Evolutionary conservation across 306 rosid species (phyloP).

Genomic region (Cucurbita moschata): DNA sequence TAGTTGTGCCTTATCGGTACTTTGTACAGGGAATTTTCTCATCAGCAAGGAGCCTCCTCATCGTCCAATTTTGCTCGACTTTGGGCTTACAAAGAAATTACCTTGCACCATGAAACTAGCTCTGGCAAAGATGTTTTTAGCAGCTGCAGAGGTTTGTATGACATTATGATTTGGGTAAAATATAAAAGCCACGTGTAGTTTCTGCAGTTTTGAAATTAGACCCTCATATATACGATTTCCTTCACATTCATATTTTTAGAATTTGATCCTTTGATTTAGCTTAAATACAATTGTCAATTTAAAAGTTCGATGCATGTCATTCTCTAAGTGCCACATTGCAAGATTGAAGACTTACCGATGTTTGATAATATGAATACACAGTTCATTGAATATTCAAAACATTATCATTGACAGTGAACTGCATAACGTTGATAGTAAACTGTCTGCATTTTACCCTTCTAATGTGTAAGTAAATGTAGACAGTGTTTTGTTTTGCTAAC

Average conservation of each 20-base stretch:
- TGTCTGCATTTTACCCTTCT: neutral
- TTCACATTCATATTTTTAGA: neutral
- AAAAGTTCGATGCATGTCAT: neutral
- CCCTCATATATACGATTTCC: neutral
- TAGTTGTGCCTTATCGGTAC: constrained; percentile 9
- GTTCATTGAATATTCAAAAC: neutral
- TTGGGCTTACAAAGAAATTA: constrained; percentile 85
- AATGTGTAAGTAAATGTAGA: neutral
- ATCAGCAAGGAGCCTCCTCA: constrained; percentile 96
- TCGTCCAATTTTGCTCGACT: constrained; percentile 82
- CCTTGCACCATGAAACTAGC: constrained; percentile 67
- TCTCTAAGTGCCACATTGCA: neutral
- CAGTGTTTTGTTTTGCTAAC: neutral
- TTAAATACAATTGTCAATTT: neutral
- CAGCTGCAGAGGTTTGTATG: constrained; percentile 82
- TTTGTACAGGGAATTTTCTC: constrained; percentile 73
- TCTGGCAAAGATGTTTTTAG: constrained; percentile 93
- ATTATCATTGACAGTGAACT: neutral
- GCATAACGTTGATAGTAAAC: neutral
- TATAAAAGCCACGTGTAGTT: neutral
- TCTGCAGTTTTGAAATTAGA: neutral
- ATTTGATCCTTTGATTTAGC: neutral
- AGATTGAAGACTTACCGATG: neutral
- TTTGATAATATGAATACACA: neutral
- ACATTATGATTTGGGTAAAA: neutral